A percentile compares a stretch with the other conserved stretches of the same genome.
These are phyloP conservation scores for Tuber borchii DNA, from an alignment of 495 filamentous ascomycete species.

Conservation along the genomic window DNA sequence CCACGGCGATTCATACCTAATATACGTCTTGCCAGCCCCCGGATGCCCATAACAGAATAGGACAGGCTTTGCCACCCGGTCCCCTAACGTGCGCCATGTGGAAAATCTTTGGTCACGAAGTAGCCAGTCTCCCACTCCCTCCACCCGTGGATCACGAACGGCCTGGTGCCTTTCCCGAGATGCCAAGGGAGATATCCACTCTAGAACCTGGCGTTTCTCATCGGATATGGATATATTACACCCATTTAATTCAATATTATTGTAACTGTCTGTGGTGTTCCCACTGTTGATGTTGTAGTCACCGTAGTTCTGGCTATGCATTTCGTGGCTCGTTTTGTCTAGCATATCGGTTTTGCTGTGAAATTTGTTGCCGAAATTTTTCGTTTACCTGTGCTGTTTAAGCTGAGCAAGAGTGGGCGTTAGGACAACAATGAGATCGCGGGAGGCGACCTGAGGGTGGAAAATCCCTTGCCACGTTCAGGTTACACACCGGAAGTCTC, in stretches of 20 bases:
- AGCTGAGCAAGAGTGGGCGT: neutral
- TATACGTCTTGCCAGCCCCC: neutral
- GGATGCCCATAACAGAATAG: neutral
- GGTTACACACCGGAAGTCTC: no score
- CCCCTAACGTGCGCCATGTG: neutral
- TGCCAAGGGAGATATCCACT: neutral
- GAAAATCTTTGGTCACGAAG: neutral
- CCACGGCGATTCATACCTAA: neutral
- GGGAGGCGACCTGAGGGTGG: neutral
- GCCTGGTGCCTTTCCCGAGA: neutral
- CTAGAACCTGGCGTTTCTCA: neutral
- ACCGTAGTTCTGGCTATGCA: no score
- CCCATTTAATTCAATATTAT: no score
- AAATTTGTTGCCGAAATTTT: no score
- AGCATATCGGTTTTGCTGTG: no score
- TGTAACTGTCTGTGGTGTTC: no score
- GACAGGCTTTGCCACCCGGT: neutral
- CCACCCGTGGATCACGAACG: neutral
- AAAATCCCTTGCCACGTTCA: neutral
- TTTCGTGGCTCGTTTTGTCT: no score
- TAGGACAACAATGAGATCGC: neutral
- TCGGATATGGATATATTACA: no score
- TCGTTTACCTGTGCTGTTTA: neutral
- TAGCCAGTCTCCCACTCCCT: neutral
- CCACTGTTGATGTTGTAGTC: no score